A percentile compares a stretch with the other conserved stretches of the same genome.
phyloP scores from a whole-genome alignment of 805 yeast genomes.

The Blastobotrys parvus region DNA sequence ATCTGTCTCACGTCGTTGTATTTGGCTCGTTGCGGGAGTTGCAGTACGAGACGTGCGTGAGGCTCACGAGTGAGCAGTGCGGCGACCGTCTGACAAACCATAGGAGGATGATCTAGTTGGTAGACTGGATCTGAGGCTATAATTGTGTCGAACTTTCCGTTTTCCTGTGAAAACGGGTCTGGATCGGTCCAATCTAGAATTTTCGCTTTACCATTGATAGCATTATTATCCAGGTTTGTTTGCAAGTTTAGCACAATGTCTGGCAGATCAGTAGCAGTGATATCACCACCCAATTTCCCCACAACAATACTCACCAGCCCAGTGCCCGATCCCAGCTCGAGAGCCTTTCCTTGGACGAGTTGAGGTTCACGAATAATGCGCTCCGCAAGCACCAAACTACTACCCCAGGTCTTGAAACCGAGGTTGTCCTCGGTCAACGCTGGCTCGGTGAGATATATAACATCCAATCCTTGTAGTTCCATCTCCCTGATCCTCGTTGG shows the following conservation, averaged over 20 bases:
- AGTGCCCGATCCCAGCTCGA: slow-evolving; percentile 92
- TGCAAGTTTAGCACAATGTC: slow-evolving; percentile 65
- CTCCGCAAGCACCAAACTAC: slow-evolving; percentile 62
- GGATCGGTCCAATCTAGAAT: slow-evolving; percentile 79
- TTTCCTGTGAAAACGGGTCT: slow-evolving; percentile 19
- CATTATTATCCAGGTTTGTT: slow-evolving; percentile 51
- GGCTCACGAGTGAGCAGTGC: slow-evolving; percentile 33
- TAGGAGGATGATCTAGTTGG: slow-evolving; percentile 68
- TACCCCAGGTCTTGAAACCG: slow-evolving; percentile 96
- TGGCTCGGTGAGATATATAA: slow-evolving; percentile 56
- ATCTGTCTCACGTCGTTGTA: slow-evolving; percentile 56
- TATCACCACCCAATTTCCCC: slow-evolving; percentile 41
- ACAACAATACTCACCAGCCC: slow-evolving; percentile 80
- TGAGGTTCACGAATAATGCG: slow-evolving; percentile 32
- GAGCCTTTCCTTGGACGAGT: slow-evolving; percentile 19
- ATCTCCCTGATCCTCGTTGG: slow-evolving; percentile 55
- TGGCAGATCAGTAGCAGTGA: slow-evolving; percentile 65
- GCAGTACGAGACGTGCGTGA: slow-evolving; percentile 44
- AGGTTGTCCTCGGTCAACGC: slow-evolving; percentile 77
- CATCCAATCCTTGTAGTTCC: slow-evolving; percentile 12
- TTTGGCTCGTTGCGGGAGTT: slow-evolving; percentile 64
- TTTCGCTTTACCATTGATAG: slow-evolving; percentile 5
- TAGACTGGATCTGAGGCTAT: slow-evolving; percentile 85
- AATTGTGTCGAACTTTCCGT: slow-evolving; percentile 43
- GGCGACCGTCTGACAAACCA: slow-evolving; percentile 55